Evolutionary conservation across 768 basidiomycete genomes (phyloP).

Genomic region (Pisolithus albus): DNA sequence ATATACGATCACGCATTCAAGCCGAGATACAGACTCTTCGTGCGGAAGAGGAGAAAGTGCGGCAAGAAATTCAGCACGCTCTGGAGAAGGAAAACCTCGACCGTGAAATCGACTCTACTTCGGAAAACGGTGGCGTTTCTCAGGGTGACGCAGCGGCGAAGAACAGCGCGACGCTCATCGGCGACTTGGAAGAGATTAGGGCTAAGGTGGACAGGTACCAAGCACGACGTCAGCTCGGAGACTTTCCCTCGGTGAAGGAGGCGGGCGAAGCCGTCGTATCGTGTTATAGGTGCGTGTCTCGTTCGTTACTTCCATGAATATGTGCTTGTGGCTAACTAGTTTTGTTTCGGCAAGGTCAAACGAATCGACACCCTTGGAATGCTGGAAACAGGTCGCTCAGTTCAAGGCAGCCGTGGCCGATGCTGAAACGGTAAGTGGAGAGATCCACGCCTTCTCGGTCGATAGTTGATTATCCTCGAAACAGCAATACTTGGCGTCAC

Average conservation of each 20-base stretch:
- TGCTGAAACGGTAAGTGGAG: constrained; percentile 55
- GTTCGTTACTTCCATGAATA: constrained; percentile 1
- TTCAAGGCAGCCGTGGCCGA: constrained; percentile 66
- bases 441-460: not conserved
- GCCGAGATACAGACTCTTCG: constrained; percentile 60
- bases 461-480: constrained; percentile 6
- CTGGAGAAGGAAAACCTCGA: constrained; percentile 87
- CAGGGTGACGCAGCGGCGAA: constrained; percentile 36
- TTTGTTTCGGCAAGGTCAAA: constrained; percentile 28
- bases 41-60: constrained; percentile 62
- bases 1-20: constrained; percentile 66
- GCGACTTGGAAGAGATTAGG: constrained; percentile 70
- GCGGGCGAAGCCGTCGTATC: constrained; percentile 52
- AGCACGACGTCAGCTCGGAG: constrained; percentile 43
- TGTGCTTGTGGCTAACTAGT: not conserved
- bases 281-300: constrained; percentile 62
- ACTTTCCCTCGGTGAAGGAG: constrained; percentile 51
- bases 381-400: constrained; percentile 62
- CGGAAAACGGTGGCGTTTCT: constrained; percentile 30
- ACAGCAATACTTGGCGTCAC: constrained; percentile 59
- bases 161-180: constrained; percentile 56
- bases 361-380: constrained; percentile 53
- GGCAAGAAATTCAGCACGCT: constrained; percentile 65
- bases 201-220: constrained; percentile 69
- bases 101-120: constrained; percentile 42